Base-by-base conservation (phyloP, 352 stramenopile species). In the Pythium volutum region DNA sequence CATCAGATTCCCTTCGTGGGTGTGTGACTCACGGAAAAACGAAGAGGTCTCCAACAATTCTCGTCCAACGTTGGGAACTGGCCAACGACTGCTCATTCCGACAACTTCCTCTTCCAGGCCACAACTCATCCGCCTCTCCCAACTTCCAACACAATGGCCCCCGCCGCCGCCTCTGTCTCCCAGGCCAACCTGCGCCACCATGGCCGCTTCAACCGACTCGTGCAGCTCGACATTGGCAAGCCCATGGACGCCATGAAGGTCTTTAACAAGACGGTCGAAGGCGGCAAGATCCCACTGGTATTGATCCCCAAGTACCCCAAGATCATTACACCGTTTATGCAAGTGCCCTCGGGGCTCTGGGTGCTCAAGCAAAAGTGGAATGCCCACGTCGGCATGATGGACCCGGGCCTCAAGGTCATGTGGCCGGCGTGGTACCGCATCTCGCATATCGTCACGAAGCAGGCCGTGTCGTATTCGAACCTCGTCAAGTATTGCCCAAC, bases 351-450 rank as follows among this genome's bases (percentile, higher is more conserved):
- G 16, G 81, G 81, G 4, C 57, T 91, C 18, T 51, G 84, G 76
- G 83, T 95, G 41, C 74, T 95, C 65, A 89, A 89, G 71, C 85
- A 95, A 59, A 87, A 86, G 62, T 95, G 85, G 85, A 91, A 93
- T 59, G 81, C 79, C 7, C 79, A 95, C 54, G 55, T 73, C 5
- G 85, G 85, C 16, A 87, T 92, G 70, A 81, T 95, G 76, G 74
- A 89, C 29, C 83, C 86, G 10, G 86, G 86, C 0, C 73, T 95
- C 46, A 90, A 90, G 55, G 68, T 88, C 53, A 77, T 91, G 33
- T 95, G 84, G 84, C 70, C 87, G 10, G 60, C 75, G 34, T 93
- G 81, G 81, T 77, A 89, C 64, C 77, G 87, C 65, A 80, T 95
- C 56, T 93, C 84, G 29, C 87, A 95, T 70, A 90, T 95, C 25